These are phyloP conservation scores for Trypanosoma mega DNA, from an alignment of 208 protist species.

Conservation along the genomic window DNA sequence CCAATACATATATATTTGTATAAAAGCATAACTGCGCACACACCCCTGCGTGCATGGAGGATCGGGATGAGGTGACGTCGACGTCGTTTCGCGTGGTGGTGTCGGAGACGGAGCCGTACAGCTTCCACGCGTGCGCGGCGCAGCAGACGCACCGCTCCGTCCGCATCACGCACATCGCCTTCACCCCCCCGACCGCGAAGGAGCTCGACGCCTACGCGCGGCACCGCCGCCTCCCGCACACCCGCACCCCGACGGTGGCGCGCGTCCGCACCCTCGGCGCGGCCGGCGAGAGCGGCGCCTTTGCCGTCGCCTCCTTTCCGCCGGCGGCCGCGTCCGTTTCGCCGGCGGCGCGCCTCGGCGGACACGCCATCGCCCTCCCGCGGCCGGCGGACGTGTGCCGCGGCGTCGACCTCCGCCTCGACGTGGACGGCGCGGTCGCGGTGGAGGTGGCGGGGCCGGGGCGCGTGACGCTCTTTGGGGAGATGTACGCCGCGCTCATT, in stretches of 20 bases:
- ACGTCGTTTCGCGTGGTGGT: constrained; percentile 67
- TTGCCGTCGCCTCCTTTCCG: constrained; percentile 45
- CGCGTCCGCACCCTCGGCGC: constrained; percentile 46
- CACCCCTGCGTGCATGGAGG: constrained; percentile 24
- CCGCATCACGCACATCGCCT: constrained; percentile 70
- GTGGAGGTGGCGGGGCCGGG: constrained; percentile 73
- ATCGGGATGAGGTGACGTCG: constrained; percentile 37
- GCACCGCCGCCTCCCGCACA: constrained; percentile 3
- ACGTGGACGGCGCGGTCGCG: constrained; percentile 70
- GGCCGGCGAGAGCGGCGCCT: constrained; percentile 40
- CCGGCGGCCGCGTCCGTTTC: neutral
- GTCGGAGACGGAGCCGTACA: constrained; percentile 54
- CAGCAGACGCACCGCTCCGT: constrained; percentile 64
- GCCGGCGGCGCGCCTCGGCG: constrained; percentile 9
- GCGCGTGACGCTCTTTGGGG: constrained; percentile 65
- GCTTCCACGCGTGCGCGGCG: constrained; percentile 42
- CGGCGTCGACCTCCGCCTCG: constrained; percentile 58
- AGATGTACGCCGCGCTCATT: constrained; percentile 57
- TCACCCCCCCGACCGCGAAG: constrained; percentile 59
- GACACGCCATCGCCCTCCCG: constrained; percentile 26
- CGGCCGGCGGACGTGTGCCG: constrained; percentile 42
- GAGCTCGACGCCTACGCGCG: constrained; percentile 37
- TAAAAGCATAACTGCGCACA: too few relatives aligned
- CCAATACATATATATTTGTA: too few relatives aligned
- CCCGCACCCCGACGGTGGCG: constrained; percentile 38